Conservation (phyloP, 2,329 filamentous ascomycete genomes). For the Chalara sp. region DNA sequence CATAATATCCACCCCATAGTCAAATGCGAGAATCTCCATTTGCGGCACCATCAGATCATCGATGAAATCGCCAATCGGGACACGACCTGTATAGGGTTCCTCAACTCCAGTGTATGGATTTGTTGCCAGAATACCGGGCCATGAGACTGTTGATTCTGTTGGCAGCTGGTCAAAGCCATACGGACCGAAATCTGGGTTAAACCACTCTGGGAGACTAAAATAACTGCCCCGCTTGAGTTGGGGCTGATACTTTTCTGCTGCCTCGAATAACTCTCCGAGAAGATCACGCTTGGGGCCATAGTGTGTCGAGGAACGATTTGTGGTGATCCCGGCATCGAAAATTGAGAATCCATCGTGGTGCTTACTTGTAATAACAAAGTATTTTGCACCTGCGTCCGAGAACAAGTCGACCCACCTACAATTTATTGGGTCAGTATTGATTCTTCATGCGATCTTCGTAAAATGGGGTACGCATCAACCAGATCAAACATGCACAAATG, state of each 20-base stretch:
- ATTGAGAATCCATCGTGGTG: constrained; percentile 42
- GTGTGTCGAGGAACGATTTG: constrained; percentile 34
- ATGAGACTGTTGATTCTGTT: constrained; percentile 22
- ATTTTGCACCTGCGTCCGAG: constrained; percentile 40
- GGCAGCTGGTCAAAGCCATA: constrained; percentile 35
- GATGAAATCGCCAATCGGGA: constrained; percentile 35
- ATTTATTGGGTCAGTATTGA: too few species aligned
- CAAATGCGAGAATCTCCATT: constrained; percentile 35
- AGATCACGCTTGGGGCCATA: constrained; percentile 36
- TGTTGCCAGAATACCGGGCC: constrained; percentile 31
- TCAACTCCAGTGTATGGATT: constrained; percentile 37
- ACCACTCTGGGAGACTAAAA: constrained; percentile 44
- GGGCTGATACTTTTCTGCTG: constrained; percentile 34
- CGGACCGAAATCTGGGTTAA: constrained; percentile 37
- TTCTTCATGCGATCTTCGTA: too few species aligned
- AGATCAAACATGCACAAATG: too few species aligned
- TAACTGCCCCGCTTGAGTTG: constrained; percentile 38
- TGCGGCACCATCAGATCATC: constrained; percentile 38
- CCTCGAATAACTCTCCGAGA: constrained; percentile 36
- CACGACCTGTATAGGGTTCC: constrained; percentile 37
- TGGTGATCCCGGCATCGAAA: constrained; percentile 34
- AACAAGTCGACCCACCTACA: constrained; percentile 43
- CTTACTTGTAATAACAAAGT: constrained; percentile 41
- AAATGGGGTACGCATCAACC: too few species aligned
- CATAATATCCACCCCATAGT: constrained; percentile 40